A percentile compares a stretch with the other conserved stretches of the same genome.
These are phyloP conservation scores for Colletotrichum somersetense DNA, from an alignment of 2,329 filamentous ascomycete species.

Conservation along the genomic window DNA sequence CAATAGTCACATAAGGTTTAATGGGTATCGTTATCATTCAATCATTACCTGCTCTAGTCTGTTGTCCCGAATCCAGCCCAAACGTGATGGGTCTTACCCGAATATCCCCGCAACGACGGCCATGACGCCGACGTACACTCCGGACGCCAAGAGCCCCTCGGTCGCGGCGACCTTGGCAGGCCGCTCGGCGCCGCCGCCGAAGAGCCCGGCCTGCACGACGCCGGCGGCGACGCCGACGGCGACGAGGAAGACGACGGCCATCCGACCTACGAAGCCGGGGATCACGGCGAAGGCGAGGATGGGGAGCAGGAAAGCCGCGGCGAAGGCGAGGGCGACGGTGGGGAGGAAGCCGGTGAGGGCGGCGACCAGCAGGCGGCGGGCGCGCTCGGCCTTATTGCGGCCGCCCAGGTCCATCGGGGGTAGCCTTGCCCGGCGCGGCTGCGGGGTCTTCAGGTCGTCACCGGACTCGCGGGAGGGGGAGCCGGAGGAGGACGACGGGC, in stretches of 20 bases:
- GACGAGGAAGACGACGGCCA: conserved; percentile 68
- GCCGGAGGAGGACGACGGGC: conserved; percentile 5
- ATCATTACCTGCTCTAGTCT: not conserved
- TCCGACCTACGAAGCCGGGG: conserved; percentile 66
- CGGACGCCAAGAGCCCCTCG: conserved; percentile 47
- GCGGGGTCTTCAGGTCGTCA: conserved; percentile 39
- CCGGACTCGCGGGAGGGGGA: not conserved
- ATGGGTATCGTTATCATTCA: conserved; percentile 11
- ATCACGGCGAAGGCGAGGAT: conserved; percentile 71
- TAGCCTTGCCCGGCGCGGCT: conserved; percentile 28
- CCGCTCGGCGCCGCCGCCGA: conserved; percentile 44
- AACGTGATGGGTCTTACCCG: conserved; percentile 6
- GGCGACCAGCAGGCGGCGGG: not conserved
- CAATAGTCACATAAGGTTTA: not conserved
- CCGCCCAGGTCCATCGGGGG: conserved; percentile 8
- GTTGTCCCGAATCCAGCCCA: not conserved
- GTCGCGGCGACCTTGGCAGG: conserved; percentile 32
- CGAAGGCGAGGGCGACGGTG: conserved; percentile 59
- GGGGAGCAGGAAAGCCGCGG: conserved; percentile 66
- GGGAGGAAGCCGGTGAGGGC: conserved; percentile 38
- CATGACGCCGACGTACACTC: conserved; percentile 54
- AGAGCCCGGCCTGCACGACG: conserved; percentile 48
- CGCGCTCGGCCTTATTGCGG: conserved; percentile 19
- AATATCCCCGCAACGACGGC: conserved; percentile 49
- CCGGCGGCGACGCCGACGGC: conserved; percentile 57